Evolutionary conservation across 1,284 basidiomycete species (phyloP).

Genomic region (Malassezia equina): DNA sequence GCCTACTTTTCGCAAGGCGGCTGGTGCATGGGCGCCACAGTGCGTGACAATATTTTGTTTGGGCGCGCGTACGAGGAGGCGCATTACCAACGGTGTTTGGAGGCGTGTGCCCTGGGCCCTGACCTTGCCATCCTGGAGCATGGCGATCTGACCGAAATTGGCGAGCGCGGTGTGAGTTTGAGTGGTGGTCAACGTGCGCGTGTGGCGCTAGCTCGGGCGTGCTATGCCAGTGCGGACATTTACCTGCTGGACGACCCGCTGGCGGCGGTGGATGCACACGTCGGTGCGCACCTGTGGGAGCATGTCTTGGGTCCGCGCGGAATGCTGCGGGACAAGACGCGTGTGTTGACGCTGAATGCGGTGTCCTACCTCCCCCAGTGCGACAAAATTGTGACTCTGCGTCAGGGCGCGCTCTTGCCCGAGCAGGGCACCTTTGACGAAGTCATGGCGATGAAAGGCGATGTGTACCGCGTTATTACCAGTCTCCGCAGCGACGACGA

Average conservation of each 20-base stretch:
- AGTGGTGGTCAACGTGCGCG: conserved; percentile 64
- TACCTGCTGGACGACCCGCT: conserved; percentile 57
- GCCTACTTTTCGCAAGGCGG: conserved; percentile 83
- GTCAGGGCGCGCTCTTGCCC: conserved; percentile 49
- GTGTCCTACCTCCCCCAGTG: conserved; percentile 72
- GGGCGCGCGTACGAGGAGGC: conserved; percentile 72
- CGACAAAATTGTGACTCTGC: conserved; percentile 68
- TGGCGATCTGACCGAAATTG: conserved; percentile 67
- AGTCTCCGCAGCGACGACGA: conserved; percentile 43
- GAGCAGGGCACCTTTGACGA: conserved; percentile 64
- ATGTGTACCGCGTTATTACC: conserved; percentile 67
- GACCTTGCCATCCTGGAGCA: conserved; percentile 66
- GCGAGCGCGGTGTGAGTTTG: conserved; percentile 60
- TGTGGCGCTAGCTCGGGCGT: conserved; percentile 55
- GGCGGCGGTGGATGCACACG: conserved; percentile 56
- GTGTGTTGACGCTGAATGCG: conserved; percentile 80
- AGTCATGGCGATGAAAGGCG: conserved; percentile 57
- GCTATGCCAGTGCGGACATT: conserved; percentile 55
- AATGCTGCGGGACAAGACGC: conserved; percentile 67
- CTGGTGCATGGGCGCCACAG: conserved; percentile 58
- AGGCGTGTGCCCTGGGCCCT: conserved; percentile 72
- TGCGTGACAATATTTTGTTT: conserved; percentile 54
- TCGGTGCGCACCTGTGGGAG: conserved; percentile 57
- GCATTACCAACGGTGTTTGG: conserved; percentile 47
- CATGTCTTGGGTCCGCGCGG: conserved; percentile 81